Evolutionary conservation across 495 filamentous ascomycete species (phyloP).

Genomic region (Penicillium canariense): DNA sequence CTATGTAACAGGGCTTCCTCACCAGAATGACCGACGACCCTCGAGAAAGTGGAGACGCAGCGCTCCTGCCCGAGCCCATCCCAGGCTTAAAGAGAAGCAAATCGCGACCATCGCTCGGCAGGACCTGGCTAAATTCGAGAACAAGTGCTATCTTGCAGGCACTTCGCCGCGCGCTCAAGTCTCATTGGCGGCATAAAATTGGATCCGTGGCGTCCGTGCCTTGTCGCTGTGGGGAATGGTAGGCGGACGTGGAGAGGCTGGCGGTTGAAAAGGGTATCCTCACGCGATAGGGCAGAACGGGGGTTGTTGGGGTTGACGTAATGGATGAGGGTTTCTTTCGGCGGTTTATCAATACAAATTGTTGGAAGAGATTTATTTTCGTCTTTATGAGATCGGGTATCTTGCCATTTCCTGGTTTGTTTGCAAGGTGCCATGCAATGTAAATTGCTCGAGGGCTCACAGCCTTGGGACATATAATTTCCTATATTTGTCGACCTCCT

Average conservation of each 20-base stretch:
- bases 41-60: slow-evolving; percentile 2
- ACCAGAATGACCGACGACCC: slow-evolving; percentile 11
- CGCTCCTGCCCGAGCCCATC: slow-evolving; percentile 2
- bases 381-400: too few relatives aligned
- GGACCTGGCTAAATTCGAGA: slow-evolving; percentile 1
- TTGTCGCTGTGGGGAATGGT: slow-evolving; percentile 10
- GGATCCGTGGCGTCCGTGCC: slow-evolving; percentile 11
- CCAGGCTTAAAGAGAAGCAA: slow-evolving; percentile 4
- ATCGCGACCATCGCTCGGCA: slow-evolving; percentile 7
- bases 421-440: too few relatives aligned
- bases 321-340: not conserved
- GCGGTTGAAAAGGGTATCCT: slow-evolving; percentile 18
- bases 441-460: too few relatives aligned
- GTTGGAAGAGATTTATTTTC: too few relatives aligned
- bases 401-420: too few relatives aligned
- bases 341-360: too few relatives aligned
- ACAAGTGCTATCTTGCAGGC: slow-evolving; percentile 4
- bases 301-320: not conserved
- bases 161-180: slow-evolving; percentile 11
- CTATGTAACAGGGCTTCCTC: slow-evolving; percentile 15
- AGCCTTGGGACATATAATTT: too few relatives aligned
- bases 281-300: slow-evolving; percentile 9
- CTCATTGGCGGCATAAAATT: slow-evolving; percentile 1
- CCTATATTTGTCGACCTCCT: too few relatives aligned
- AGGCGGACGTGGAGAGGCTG: slow-evolving; percentile 17